Evolutionary conservation across 2,329 filamentous ascomycete species (phyloP).

Genomic region (Botryotinia convoluta): DNA sequence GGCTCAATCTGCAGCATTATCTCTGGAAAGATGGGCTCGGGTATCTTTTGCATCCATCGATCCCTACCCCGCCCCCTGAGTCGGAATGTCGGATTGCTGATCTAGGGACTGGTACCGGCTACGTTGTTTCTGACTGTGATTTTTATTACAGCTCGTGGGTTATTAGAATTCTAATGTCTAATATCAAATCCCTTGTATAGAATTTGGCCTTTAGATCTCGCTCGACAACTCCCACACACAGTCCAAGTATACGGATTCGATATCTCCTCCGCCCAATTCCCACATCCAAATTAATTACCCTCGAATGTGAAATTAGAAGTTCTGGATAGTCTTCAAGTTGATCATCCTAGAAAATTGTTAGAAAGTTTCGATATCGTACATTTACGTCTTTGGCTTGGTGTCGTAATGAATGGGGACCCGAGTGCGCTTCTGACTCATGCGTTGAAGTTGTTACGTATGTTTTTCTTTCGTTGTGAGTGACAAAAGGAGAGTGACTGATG

Average conservation of each 20-base stretch:
- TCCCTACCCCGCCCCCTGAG: neutral
- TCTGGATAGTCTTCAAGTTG: neutral
- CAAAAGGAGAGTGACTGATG: neutral
- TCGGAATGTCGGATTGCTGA: neutral
- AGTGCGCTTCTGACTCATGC: neutral
- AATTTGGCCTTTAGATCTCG: neutral
- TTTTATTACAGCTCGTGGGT: rapidly evolving
- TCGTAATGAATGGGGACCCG: neutral
- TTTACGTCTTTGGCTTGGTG: neutral
- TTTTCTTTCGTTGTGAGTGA: neutral
- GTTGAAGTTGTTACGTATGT: neutral
- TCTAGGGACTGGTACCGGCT: neutral
- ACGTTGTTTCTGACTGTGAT: neutral
- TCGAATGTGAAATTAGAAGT: neutral
- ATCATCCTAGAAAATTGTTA: neutral
- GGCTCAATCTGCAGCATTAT: neutral
- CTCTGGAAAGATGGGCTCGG: neutral
- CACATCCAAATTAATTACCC: neutral
- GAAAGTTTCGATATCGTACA: neutral
- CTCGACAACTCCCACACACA: neutral
- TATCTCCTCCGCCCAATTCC: neutral
- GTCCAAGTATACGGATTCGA: neutral
- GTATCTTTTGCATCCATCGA: neutral
- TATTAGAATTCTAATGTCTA: neutral
- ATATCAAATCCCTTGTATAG: neutral